These are phyloP conservation scores for Primulina eburnea DNA, from an alignment of 257 asterid species.

Conservation along the genomic window DNA sequence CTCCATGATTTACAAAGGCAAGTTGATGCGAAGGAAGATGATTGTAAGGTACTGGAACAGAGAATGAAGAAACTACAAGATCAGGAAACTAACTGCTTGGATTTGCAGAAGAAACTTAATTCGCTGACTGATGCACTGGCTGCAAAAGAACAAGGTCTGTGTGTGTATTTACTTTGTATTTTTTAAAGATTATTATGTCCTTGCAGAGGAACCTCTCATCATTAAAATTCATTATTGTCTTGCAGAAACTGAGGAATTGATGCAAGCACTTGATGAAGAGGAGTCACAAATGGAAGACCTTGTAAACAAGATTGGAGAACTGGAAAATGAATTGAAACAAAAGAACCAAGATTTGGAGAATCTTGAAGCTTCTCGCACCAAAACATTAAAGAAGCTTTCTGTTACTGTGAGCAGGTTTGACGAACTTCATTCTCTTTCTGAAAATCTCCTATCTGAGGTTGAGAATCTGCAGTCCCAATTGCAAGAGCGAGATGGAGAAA, in stretches of 20 bases:
- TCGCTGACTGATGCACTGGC: slow-evolving; percentile 63
- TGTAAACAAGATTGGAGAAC: slow-evolving; percentile 47
- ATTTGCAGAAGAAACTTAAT: slow-evolving; percentile 55
- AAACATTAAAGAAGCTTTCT: slow-evolving; percentile 87
- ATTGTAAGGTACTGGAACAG: slow-evolving; percentile 46
- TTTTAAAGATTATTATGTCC: slow-evolving; percentile 13
- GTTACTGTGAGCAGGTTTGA: slow-evolving; percentile 91
- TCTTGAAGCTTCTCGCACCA: slow-evolving; percentile 83
- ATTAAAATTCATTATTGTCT: slow-evolving; percentile 23
- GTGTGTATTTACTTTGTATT: slow-evolving; percentile 21
- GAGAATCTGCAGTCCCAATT: slow-evolving; percentile 93
- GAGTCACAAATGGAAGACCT: slow-evolving; percentile 87
- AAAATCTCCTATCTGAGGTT: slow-evolving; percentile 82
- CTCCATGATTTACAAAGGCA: slow-evolving; percentile 53
- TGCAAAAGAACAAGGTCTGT: slow-evolving; percentile 86
- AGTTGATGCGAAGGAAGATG: slow-evolving; percentile 53
- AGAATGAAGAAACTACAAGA: slow-evolving; percentile 57
- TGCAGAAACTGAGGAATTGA: slow-evolving; percentile 80
- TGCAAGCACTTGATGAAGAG: slow-evolving; percentile 95
- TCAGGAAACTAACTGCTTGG: slow-evolving; percentile 42
- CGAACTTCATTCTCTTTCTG: slow-evolving; percentile 81
- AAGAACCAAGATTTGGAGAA: slow-evolving; percentile 75
- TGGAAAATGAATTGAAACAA: slow-evolving; percentile 65
- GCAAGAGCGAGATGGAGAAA: slow-evolving; percentile 85
- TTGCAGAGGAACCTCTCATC: slow-evolving; percentile 17